Evolutionary conservation across 2,329 filamentous ascomycete genomes (phyloP).

Genomic region (Xylariaceae sp.): DNA sequence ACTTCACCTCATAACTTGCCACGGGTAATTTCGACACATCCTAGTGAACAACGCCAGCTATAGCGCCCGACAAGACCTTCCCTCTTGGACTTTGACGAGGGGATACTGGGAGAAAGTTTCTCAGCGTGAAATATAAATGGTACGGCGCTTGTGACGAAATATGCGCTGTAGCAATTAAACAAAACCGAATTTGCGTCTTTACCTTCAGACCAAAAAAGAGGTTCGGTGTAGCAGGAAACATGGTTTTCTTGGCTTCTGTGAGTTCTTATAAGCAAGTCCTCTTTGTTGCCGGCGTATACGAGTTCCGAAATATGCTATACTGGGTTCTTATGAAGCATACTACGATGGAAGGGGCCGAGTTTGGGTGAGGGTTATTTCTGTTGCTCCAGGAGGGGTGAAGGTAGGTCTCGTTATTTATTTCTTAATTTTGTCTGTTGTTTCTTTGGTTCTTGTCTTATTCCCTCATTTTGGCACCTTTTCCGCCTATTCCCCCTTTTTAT

Average conservation of each 20-base stretch:
- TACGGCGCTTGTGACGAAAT: slow-evolving; percentile 36
- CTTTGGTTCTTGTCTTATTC: slow-evolving; percentile 1
- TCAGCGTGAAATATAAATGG: slow-evolving; percentile 39
- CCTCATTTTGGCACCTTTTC: too few species aligned
- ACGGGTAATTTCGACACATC: slow-evolving; percentile 39
- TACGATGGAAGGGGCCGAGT: slow-evolving; percentile 30
- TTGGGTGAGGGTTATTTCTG: slow-evolving; percentile 34
- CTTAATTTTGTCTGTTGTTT: not conserved
- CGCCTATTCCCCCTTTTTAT: too few species aligned
- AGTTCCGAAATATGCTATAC: too few species aligned
- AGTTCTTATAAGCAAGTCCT: too few species aligned
- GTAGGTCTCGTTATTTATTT: slow-evolving; percentile 10
- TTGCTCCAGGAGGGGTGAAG: slow-evolving; percentile 24
- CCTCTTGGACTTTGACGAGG: slow-evolving; percentile 33
- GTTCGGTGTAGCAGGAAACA: slow-evolving; percentile 42
- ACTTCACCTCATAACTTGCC: too few species aligned
- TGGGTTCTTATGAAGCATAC: slow-evolving; percentile 39
- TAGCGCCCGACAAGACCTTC: slow-evolving; percentile 30
- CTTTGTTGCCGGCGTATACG: too few species aligned
- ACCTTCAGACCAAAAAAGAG: too few species aligned
- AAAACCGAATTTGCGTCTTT: too few species aligned
- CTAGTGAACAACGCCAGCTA: slow-evolving; percentile 54
- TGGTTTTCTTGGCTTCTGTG: slow-evolving; percentile 40
- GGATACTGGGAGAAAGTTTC: slow-evolving; percentile 35
- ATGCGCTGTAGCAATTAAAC: slow-evolving; percentile 40